A percentile compares a stretch with the other conserved stretches of the same genome.
These are phyloP conservation scores for Kwoniella sp. DNA, from an alignment of 768 basidiomycete species.

Conservation along the genomic window DNA sequence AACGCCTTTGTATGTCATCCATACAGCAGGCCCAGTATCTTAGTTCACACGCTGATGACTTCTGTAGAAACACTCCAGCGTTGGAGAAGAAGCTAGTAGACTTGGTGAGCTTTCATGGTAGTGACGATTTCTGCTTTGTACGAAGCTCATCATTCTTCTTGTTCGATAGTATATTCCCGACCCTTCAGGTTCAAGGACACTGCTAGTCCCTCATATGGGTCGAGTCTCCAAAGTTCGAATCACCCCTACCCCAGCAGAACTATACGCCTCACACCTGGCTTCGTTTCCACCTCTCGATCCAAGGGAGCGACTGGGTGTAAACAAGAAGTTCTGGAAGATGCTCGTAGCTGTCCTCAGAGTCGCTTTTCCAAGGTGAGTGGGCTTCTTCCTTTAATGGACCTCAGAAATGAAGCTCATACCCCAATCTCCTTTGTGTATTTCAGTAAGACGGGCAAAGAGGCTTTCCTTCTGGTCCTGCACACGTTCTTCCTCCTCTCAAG, in stretches of 20 bases:
- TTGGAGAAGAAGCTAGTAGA: constrained; percentile 56
- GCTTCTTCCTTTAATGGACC: too few relatives aligned
- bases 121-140: too few relatives aligned
- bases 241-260: constrained; percentile 60
- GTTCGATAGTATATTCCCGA: constrained; percentile 64
- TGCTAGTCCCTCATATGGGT: constrained; percentile 70
- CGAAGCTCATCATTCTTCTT: too few relatives aligned
- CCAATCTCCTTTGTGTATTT: background rate
- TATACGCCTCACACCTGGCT: constrained; percentile 62
- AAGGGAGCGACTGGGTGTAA: constrained; percentile 63
- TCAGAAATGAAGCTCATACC: constrained; percentile 52
- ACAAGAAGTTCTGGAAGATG: constrained; percentile 70
- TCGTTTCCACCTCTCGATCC: constrained; percentile 67
- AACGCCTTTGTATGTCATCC: constrained; percentile 55
- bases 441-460: constrained; percentile 62
- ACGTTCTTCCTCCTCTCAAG: constrained; percentile 81
- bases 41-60: background rate
- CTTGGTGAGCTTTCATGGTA: constrained; percentile 37
- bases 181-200: constrained; percentile 64
- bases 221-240: constrained; percentile 64
- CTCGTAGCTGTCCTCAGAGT: constrained; percentile 75
- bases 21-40: constrained; percentile 7
- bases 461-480: constrained; percentile 72
- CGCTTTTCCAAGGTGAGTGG: constrained; percentile 65
- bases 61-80: constrained; percentile 48